phyloP scores from a whole-genome alignment of 2,329 filamentous ascomycete species.

The Ceratocystis alfenasii region DNA sequence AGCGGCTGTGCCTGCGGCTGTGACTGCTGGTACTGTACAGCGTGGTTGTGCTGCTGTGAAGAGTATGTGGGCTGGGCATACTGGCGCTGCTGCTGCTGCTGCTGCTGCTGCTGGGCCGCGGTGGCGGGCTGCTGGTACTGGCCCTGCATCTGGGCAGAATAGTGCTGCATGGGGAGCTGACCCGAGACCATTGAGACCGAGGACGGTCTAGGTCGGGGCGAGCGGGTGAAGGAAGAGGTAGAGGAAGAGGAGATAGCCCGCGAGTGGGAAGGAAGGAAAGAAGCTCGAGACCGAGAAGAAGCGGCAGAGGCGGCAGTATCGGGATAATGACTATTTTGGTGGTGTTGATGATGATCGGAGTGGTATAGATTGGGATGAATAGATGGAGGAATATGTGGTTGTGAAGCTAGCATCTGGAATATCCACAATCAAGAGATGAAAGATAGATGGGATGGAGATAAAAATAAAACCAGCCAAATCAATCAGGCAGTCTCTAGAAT shows the following conservation, averaged over 20 bases:
- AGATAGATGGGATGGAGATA: background rate
- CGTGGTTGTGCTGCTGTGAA: slow-evolving; percentile 20
- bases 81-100: slow-evolving; percentile 10
- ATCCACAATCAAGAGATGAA: background rate
- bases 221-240: slow-evolving; percentile 33
- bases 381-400: slow-evolving; percentile 16
- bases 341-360: slow-evolving; percentile 8
- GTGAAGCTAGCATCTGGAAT: slow-evolving; percentile 20
- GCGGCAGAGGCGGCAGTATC: slow-evolving; percentile 7
- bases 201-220: slow-evolving; percentile 13
- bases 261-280: slow-evolving; percentile 25
- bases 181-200: slow-evolving; percentile 18
- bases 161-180: slow-evolving; percentile 18
- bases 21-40: slow-evolving; percentile 12
- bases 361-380: slow-evolving; percentile 10
- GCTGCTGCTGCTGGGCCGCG: slow-evolving; percentile 2
- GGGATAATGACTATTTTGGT: slow-evolving; percentile 12
- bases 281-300: background rate
- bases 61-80: slow-evolving; percentile 14
- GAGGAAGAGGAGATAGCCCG: slow-evolving; percentile 46
- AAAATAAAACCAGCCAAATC: background rate
- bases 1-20: slow-evolving; percentile 17
- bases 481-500: background rate
- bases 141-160: slow-evolving; percentile 12
- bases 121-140: slow-evolving; percentile 17